Base-by-base conservation (phyloP, 148 eudicot genomes). In the Nyssa sinensis region DNA sequence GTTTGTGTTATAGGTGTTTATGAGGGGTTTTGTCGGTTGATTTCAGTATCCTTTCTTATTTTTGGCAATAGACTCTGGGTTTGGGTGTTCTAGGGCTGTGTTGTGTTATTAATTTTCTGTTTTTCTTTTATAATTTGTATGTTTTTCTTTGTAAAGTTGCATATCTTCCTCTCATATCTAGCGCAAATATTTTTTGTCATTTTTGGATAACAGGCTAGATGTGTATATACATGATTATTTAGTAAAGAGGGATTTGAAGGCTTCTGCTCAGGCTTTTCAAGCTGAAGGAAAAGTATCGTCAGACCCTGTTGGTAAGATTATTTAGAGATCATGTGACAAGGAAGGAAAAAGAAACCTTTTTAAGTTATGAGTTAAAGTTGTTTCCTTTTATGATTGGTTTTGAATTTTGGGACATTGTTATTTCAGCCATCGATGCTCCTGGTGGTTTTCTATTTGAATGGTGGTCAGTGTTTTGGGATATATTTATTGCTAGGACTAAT, bases 401-500 rank as follows among this genome's bases (percentile, higher is more conserved):
- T 69, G 55, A 59, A 17, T 49, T 29, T 66, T 73, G 51, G 27
- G 67, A 33, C 28, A 25, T 77, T 39, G 19, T 30, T 72, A 58
- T 85, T 82, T 47, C 89, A 92, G 97, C 91, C 61, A 92, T 89
- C 59, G 93, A 92, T 78, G 94, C 93, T 63, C 97, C 97, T 47
- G 94, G 94, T 37, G 94, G 97, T 16, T 92, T 92, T 80, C 86
- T 92, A 34, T 92, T 88, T 39, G 97, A 92, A 75, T 92, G 97
- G 97, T 92, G 97, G 97, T 88, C 94, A 0, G 92, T 92, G 0
- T 92, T 92, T 64, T 92, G 97, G 97, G 97, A 89, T 74, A 88
- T 88, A 53, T 92, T 88, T 55, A 86, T 92, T 75, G 90, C 97
- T 59, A 82, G 97, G 82, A 89, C 91, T 66, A 89, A 88, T 60